phyloP scores from a whole-genome alignment of 2,329 filamentous ascomycete genomes.

The Cadophora malorum region DNA sequence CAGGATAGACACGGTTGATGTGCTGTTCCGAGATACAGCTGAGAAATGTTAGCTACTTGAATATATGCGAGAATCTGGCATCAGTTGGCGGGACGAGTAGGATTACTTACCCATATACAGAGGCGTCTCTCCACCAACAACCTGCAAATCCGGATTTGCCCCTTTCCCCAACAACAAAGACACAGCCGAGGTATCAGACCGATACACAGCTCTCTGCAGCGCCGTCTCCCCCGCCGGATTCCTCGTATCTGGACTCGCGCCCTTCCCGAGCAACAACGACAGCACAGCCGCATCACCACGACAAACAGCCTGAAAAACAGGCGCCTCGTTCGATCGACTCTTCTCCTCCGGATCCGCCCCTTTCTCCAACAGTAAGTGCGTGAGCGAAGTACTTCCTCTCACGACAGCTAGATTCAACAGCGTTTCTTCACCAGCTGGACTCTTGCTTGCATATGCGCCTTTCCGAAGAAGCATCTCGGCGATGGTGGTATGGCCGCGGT shows the following conservation, averaged over 20 bases:
- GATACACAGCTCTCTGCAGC: slow-evolving; percentile 24
- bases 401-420: slow-evolving; percentile 27
- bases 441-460: slow-evolving; percentile 18
- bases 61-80: neutral
- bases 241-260: slow-evolving; percentile 21
- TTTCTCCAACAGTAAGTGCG: slow-evolving; percentile 25
- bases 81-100: neutral
- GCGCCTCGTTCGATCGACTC: slow-evolving; percentile 21
- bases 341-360: slow-evolving; percentile 27
- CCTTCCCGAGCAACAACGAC: slow-evolving; percentile 19
- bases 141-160: slow-evolving; percentile 25
- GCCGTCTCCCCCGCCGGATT: slow-evolving; percentile 20
- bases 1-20: slow-evolving; percentile 22
- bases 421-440: slow-evolving; percentile 20
- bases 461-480: slow-evolving; percentile 26
- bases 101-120: slow-evolving; percentile 23
- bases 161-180: slow-evolving; percentile 22
- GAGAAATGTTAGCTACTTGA: neutral
- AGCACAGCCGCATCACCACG: slow-evolving; percentile 17
- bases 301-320: slow-evolving; percentile 22
- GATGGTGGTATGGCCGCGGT: slow-evolving; percentile 26
- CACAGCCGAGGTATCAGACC: slow-evolving; percentile 16
- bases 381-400: slow-evolving; percentile 24
- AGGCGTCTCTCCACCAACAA: slow-evolving; percentile 25
- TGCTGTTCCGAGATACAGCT: slow-evolving; percentile 25